Percentiles rank a stretch among this genome's conserved stretches.
Evolutionary conservation across 2,329 filamentous ascomycete species (phyloP).

Genomic region (Ophiosphaerella herpotricha): DNA sequence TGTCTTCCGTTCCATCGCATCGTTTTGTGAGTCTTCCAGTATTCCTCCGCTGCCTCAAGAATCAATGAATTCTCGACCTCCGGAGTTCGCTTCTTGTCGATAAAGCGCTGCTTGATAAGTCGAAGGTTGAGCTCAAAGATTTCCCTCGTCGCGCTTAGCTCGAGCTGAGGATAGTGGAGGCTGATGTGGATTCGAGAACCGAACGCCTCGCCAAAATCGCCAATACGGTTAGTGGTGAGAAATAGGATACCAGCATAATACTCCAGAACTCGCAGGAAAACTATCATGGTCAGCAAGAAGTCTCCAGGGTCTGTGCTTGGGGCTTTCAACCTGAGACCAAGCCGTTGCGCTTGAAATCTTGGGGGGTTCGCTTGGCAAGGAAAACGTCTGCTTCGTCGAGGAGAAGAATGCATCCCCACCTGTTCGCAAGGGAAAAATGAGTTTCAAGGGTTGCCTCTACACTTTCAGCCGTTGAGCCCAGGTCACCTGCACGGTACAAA

Average conservation of each 20-base stretch:
- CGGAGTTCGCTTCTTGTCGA: too few relatives aligned
- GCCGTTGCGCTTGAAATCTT: conserved; percentile 25
- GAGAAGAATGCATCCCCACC: conserved; percentile 35
- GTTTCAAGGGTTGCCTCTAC: conserved; percentile 9
- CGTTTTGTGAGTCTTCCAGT: too few relatives aligned
- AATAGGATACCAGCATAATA: conserved; percentile 35
- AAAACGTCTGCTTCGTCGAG: conserved; percentile 47
- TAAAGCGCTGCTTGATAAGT: not conserved
- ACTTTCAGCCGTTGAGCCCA: conserved; percentile 11
- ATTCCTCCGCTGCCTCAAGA: too few relatives aligned
- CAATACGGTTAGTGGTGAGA: conserved; percentile 19
- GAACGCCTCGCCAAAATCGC: conserved; percentile 26
- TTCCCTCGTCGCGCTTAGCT: conserved; percentile 4
- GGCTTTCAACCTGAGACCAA: not conserved
- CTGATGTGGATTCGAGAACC: conserved; percentile 23
- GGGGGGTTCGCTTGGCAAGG: conserved; percentile 29
- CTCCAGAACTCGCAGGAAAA: conserved; percentile 42
- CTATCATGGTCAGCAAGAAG: conserved; percentile 24
- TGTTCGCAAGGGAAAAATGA: conserved; percentile 12
- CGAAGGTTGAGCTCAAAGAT: not conserved
- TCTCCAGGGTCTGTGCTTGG: not conserved
- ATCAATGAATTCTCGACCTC: too few relatives aligned
- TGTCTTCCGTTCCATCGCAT: conserved; percentile 2
- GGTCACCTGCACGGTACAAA: conserved; percentile 2
- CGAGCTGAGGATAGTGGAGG: conserved; percentile 15